Evolutionary conservation across 768 basidiomycete genomes (phyloP), one percentile per base, ranked within the genome.

Genomic region (Tylopilus sp.): DNA sequence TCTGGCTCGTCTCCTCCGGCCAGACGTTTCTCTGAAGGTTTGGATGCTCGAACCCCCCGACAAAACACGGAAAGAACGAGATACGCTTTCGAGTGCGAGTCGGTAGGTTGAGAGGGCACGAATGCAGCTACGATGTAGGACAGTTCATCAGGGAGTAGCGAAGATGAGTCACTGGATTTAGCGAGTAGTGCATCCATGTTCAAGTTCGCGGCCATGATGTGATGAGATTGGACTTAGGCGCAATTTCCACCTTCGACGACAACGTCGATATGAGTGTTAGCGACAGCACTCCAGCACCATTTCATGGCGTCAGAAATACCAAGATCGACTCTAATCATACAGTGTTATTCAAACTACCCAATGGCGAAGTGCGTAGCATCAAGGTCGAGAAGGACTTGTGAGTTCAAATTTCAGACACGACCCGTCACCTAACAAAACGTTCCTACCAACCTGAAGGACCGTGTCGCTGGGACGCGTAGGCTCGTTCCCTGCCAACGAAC

Each of bases 381-480:
- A 88, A 88, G 68, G 69, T 90, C 31, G 83, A 88, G 52, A 75
- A 77, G 64, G 79, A 88, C 67, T 73, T 79, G 92, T 93, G 66
- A 68, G 88, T 69, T 40, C 10, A 46, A 26, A 18, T 42, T 30
- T 45, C 8, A 7, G 2, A 13, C 30, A 22, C n/a, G 8, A 50
- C 42, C n/a, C 31, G 28, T 20, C 42, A 20, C 46, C 38, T 41
- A 33, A 55, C 31, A 40, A 46, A 20, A 53, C 47, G 40, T 50
- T 28, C 25, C n/a, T n/a, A n/a, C n/a, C n/a, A n/a, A n/a, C 40
- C 35, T 58, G 2, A 62, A 95, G 93, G 42, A 80, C 74, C 15
- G 68, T 93, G 41, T 79, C 81, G 30, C 73, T 97, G 18, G 94
- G 94, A 55, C 91, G 90, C 70, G 85, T 88, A 53, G 97, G 95